These are phyloP conservation scores for Aspergillus hiratsukae DNA, from an alignment of 2,329 filamentous ascomycete species.

Conservation along the genomic window DNA sequence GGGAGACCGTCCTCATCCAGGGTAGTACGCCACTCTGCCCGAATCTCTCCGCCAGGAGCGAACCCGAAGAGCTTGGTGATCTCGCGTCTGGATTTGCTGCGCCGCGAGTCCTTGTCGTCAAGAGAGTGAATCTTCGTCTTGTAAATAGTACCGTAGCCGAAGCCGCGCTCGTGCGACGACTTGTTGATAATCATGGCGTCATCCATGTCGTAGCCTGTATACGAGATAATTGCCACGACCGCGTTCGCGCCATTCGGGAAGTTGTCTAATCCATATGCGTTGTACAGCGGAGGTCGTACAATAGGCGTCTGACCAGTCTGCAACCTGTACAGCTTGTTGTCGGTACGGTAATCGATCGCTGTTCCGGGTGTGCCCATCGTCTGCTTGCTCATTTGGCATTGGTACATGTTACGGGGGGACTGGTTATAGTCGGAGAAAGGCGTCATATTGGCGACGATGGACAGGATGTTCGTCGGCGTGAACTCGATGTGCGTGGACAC, in stretches of 20 bases:
- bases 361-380: constrained; percentile 96
- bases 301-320: constrained; percentile 96
- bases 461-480: constrained; percentile 92
- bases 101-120: constrained; percentile 67
- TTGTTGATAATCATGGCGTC: constrained; percentile 99
- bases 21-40: constrained; percentile 63
- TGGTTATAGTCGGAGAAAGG: constrained; percentile 99
- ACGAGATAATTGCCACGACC: constrained; percentile 95
- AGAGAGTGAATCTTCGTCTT: constrained; percentile 92
- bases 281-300: constrained; percentile 86
- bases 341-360: constrained; percentile 77
- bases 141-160: constrained; percentile 93
- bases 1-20: constrained; percentile 88
- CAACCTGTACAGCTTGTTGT: constrained; percentile 94
- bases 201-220: constrained; percentile 99
- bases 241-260: constrained; percentile 96
- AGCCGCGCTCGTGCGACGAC: constrained; percentile 90
- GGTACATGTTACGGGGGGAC: constrained; percentile 98
- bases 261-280: constrained; percentile 94
- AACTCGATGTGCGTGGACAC: constrained; percentile 91
- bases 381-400: constrained; percentile 99
- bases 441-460: constrained; percentile 96
- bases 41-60: constrained; percentile 69
- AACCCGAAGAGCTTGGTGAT: constrained; percentile 87
- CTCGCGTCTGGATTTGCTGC: constrained; percentile 61